Evolutionary conservation across 106 monocot genomes (phyloP).

Genomic region (Dactylorhiza incarnata): DNA sequence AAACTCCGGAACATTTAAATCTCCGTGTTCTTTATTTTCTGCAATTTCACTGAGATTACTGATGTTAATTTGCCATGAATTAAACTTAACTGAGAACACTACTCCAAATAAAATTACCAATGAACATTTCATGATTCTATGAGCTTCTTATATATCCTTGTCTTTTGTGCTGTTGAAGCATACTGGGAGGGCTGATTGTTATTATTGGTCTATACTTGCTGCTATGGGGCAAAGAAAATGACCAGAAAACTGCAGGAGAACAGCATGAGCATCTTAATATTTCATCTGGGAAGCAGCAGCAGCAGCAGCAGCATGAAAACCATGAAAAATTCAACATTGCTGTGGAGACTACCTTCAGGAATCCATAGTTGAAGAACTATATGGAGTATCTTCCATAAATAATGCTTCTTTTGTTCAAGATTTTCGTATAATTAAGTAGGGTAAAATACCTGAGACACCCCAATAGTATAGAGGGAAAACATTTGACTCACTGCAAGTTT

Average conservation of each 20-base stretch:
- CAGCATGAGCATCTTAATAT: slow-evolving; percentile 4
- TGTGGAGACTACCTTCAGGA: background rate
- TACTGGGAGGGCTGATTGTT: slow-evolving; percentile 69
- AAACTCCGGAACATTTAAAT: too few relatives aligned
- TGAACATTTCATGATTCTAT: background rate
- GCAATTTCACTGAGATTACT: too few relatives aligned
- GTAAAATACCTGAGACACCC: too few relatives aligned
- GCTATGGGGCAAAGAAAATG: slow-evolving; percentile 79
- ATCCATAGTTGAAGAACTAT: background rate
- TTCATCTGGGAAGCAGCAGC: slow-evolving; percentile 1
- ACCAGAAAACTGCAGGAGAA: slow-evolving; percentile 22
- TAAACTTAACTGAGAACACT: too few relatives aligned
- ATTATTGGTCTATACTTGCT: slow-evolving; percentile 62
- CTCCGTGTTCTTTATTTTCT: too few relatives aligned
- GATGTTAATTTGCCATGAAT: too few relatives aligned
- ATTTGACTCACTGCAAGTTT: too few relatives aligned
- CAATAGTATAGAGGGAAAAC: too few relatives aligned
- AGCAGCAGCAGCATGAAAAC: background rate
- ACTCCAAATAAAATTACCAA: background rate
- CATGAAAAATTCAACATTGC: background rate
- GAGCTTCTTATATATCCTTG: background rate
- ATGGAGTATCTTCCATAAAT: background rate
- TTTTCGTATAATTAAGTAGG: too few relatives aligned
- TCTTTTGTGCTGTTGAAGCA: slow-evolving; percentile 27
- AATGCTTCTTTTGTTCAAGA: background rate